Evolutionary conservation across 106 monocot genomes (phyloP), one percentile per base, ranked within the genome.

Genomic region (Dioscorea alata): DNA sequence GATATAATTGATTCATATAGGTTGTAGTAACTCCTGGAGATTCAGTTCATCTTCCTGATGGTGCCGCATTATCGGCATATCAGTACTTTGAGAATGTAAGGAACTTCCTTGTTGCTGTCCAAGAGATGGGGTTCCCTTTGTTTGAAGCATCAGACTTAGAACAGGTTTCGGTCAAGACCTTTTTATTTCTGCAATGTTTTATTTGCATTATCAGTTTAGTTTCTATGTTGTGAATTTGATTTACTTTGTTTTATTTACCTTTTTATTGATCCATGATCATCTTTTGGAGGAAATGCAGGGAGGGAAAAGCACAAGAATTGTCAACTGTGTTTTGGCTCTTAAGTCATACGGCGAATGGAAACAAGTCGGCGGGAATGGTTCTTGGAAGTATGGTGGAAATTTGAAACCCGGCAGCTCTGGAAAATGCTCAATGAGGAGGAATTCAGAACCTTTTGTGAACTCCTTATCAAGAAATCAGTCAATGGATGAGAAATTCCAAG

Each of bases 71-170:
- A 57, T 84, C 89, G 10, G 97, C 97, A 17, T 99, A 84, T 71
- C 97, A 99, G 60, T 99, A 99, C 64, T 99, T 99, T 72, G 97
- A 99, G 83, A 99, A 99, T 67, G 79, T 99, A 12, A 80, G 97
- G 33, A 99, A 99, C 64, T 99, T 87, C 34, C 92, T 92, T 53
- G 92, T 87, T 63, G 89, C 89, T 13, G 76, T 82, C 23, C 85
- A 90, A 65, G 87, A 92, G 22, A 83, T 87, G 48, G 92, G 97
- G 23, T 62, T 99, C 49, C 97, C 97, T 0, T 74, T 73, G 19
- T 99, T 99, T 74, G 92, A 99, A 74, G 92, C 91, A 61, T 99
- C 89, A 18, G 97, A 99, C 75, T 75, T 99, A 13, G 97, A 99
- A 68, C 84, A 99, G 92, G 97, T 99, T 8, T 0, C 13, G 42